A percentile compares a stretch with the other conserved stretches of the same genome.
phyloP scores from a whole-genome alignment of 257 asterid species.

The Paraleonurus japonicus region DNA sequence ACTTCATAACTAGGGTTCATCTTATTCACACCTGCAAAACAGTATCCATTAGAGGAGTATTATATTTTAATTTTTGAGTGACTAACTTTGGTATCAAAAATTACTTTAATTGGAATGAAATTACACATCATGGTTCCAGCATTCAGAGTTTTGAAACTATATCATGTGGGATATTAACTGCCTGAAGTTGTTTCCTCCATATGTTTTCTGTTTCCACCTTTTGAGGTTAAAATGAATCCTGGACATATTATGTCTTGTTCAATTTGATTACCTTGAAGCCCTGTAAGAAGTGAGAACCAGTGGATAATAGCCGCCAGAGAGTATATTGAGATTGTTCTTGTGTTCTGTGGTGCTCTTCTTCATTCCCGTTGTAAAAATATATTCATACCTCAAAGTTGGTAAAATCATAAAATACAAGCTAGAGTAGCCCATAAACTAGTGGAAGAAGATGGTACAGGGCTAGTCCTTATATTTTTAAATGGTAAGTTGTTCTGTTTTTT shows the following conservation, averaged over 20 bases:
- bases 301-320: neutral
- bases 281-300: neutral
- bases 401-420: no score
- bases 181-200: neutral
- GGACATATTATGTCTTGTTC: neutral
- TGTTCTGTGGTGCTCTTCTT: neutral
- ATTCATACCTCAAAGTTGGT: neutral
- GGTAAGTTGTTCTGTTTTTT: neutral
- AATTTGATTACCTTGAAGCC: neutral
- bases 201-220: neutral
- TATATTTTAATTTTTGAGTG: neutral
- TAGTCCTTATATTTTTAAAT: neutral
- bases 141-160: neutral
- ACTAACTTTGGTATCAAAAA: neutral
- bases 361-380: neutral
- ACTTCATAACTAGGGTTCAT: constrained; percentile 1
- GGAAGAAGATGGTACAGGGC: neutral
- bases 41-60: neutral
- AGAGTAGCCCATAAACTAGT: neutral
- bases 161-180: neutral
- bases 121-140: neutral
- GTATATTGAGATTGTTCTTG: neutral
- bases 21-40: neutral
- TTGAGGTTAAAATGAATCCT: neutral
- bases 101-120: neutral